These are phyloP conservation scores for Suillus subalutaceus DNA, from an alignment of 768 basidiomycete species.

Conservation along the genomic window DNA sequence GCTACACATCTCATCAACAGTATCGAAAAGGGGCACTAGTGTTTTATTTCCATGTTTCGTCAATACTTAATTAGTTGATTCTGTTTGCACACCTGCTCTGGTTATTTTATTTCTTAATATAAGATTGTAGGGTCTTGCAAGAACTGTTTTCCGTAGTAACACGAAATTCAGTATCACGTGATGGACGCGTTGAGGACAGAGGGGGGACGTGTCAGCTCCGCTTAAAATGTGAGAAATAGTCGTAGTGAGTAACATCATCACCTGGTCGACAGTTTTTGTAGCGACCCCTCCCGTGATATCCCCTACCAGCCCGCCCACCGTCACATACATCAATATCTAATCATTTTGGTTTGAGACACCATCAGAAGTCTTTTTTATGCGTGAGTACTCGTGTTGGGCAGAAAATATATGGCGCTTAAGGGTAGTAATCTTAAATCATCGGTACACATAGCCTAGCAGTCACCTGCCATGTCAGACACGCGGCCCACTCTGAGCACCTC, in stretches of 20 bases:
- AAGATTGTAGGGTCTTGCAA: neutral
- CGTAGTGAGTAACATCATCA: slow-evolving; percentile 11
- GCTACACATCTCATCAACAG: neutral
- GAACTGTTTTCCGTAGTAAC: neutral
- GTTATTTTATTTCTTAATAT: too few relatives aligned
- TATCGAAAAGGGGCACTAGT: neutral
- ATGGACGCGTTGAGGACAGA: slow-evolving; percentile 35
- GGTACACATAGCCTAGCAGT: slow-evolving; percentile 7
- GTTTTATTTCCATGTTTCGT: neutral
- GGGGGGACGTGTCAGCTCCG: slow-evolving; percentile 44
- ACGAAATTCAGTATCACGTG: slow-evolving; percentile 37
- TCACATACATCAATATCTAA: slow-evolving; percentile 7
- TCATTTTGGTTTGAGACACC: slow-evolving; percentile 1
- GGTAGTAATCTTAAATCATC: neutral
- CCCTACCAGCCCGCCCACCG: slow-evolving; percentile 11
- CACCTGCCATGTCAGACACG: slow-evolving; percentile 24
- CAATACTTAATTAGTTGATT: neutral
- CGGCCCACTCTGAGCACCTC: slow-evolving; percentile 20
- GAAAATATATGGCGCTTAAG: neutral
- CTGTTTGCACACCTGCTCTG: neutral
- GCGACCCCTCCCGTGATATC: slow-evolving; percentile 31
- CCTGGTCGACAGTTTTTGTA: slow-evolving; percentile 18
- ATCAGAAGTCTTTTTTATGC: slow-evolving; percentile 9
- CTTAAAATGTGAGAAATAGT: slow-evolving; percentile 41
- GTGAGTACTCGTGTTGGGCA: slow-evolving; percentile 11